Conservation (phyloP, 768 basidiomycete genomes). For the Boletus subparvulus region DNA sequence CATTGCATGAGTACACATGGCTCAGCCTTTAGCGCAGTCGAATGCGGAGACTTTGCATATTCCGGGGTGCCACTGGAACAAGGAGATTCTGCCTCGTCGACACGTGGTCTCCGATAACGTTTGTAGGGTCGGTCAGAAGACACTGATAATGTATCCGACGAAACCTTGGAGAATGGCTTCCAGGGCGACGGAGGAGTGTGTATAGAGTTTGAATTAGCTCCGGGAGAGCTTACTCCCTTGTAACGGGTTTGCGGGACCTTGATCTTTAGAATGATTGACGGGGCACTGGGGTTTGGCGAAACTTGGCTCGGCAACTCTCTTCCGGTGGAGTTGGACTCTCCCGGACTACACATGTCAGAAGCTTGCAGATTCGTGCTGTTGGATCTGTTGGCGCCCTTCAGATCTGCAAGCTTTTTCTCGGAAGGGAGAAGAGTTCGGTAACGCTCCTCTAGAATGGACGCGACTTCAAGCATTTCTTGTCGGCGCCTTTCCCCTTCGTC, state of each 20-base stretch:
- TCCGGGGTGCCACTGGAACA: conserved; percentile 25
- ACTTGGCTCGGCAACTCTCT: conserved; percentile 8
- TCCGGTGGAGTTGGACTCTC: conserved; percentile 11
- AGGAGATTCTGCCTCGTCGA: conserved; percentile 25
- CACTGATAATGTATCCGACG: conserved; percentile 29
- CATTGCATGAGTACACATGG: conserved; percentile 46
- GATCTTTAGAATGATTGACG: conserved; percentile 36
- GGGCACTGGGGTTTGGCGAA: conserved; percentile 18
- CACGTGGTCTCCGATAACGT: conserved; percentile 22
- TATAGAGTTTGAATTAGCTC: conserved; percentile 10
- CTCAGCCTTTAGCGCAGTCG: conserved; percentile 20
- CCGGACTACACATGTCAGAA: conserved; percentile 16
- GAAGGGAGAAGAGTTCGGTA: conserved; percentile 74
- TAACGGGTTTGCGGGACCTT: conserved; percentile 32
- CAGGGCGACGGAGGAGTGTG: conserved; percentile 17
- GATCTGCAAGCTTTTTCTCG: conserved; percentile 46
- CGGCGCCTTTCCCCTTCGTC: conserved; percentile 74
- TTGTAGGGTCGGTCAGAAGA: conserved; percentile 32
- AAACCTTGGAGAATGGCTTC: conserved; percentile 31
- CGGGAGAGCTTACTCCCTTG: conserved; percentile 22
- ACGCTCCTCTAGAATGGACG: conserved; percentile 63
- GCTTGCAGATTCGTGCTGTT: conserved; percentile 11
- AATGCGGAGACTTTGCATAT: conserved; percentile 13
- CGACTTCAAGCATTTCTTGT: conserved; percentile 71
- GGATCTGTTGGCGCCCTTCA: conserved; percentile 22